phyloP scores from a whole-genome alignment of 2,329 filamentous ascomycete genomes.

The Amesomyces nigricolor region DNA sequence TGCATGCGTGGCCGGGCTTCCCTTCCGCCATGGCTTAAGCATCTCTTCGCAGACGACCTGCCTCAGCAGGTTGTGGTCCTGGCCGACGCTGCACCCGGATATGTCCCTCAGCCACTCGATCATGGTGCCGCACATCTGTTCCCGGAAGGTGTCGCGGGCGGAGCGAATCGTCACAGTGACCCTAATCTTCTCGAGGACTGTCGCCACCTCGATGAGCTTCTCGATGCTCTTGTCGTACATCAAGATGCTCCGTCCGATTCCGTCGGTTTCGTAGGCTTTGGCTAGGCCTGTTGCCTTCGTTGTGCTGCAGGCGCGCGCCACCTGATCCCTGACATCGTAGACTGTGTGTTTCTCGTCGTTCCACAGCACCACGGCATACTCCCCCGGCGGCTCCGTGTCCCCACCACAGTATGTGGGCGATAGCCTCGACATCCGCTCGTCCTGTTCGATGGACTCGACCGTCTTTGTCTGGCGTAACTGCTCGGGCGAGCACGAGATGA shows the following conservation, averaged over 20 bases:
- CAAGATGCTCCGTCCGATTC: slow-evolving; percentile 79
- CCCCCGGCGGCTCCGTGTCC: slow-evolving; percentile 59
- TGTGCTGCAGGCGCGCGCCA: slow-evolving; percentile 80
- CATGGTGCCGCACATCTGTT: slow-evolving; percentile 98
- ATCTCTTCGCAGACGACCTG: slow-evolving; percentile 86
- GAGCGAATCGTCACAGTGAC: slow-evolving; percentile 93
- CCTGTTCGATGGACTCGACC: slow-evolving; percentile 69
- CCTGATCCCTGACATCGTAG: slow-evolving; percentile 81
- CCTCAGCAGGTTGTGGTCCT: slow-evolving; percentile 72
- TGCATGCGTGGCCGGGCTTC: slow-evolving; percentile 76
- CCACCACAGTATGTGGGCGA: slow-evolving; percentile 68
- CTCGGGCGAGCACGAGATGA: slow-evolving; percentile 95
- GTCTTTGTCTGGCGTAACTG: slow-evolving; percentile 85
- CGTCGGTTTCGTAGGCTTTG: slow-evolving; percentile 83
- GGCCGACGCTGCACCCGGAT: slow-evolving; percentile 76
- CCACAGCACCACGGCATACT: slow-evolving; percentile 86
- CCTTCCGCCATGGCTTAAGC: slow-evolving; percentile 78
- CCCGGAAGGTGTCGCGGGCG: slow-evolving; percentile 87
- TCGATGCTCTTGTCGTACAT: slow-evolving; percentile 68
- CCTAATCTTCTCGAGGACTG: slow-evolving; percentile 89
- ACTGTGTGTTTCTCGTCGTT: slow-evolving; percentile 99
- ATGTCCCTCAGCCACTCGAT: slow-evolving; percentile 96
- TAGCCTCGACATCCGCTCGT: slow-evolving; percentile 75
- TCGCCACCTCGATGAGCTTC: slow-evolving; percentile 69
- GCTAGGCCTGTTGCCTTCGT: slow-evolving; percentile 61